A percentile compares a stretch with the other conserved stretches of the same genome.
Evolutionary conservation across 768 basidiomycete genomes (phyloP).

Genomic region (Hygrocybe coccinea): DNA sequence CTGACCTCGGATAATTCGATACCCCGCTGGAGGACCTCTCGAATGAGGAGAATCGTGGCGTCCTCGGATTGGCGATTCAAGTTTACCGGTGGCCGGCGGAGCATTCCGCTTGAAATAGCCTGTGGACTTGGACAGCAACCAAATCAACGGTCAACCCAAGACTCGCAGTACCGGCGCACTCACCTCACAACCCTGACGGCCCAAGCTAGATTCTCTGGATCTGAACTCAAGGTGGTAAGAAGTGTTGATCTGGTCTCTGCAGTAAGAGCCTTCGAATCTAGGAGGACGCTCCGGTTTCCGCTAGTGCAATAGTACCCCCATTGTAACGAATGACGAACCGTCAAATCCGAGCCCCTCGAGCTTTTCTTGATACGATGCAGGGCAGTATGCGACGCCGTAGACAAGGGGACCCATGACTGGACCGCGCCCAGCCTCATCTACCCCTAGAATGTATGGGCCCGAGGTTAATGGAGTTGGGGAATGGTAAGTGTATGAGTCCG

Average conservation of each 20-base stretch:
- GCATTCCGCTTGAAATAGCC: slow-evolving; percentile 89
- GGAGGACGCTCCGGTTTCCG: background rate
- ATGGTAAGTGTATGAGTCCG: slow-evolving; percentile 73
- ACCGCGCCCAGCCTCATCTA: slow-evolving; percentile 97
- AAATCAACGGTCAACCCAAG: background rate
- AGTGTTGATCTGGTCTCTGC: slow-evolving; percentile 61
- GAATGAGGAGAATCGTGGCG: slow-evolving; percentile 85
- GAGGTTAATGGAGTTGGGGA: slow-evolving; percentile 61
- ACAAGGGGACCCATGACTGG: slow-evolving; percentile 95
- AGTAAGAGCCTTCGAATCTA: slow-evolving; percentile 91
- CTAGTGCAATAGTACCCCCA: background rate
- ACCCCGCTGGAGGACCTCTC: slow-evolving; percentile 75
- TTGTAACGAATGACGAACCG: slow-evolving; percentile 40
- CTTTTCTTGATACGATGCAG: slow-evolving; percentile 64
- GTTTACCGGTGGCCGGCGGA: slow-evolving; percentile 75
- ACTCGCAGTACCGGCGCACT: background rate
- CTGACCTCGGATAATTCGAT: slow-evolving; percentile 74
- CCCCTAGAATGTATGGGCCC: slow-evolving; percentile 90
- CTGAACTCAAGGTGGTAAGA: slow-evolving; percentile 61
- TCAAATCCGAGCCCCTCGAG: slow-evolving; percentile 85
- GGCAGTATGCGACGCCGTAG: slow-evolving; percentile 93
- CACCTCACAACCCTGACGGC: slow-evolving; percentile 75
- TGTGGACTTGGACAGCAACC: slow-evolving; percentile 56
- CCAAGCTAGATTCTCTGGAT: slow-evolving; percentile 72
- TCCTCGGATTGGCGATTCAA: slow-evolving; percentile 85